Base-by-base conservation (phyloP, 2,329 filamentous ascomycete species). In the Monilinia polystroma region DNA sequence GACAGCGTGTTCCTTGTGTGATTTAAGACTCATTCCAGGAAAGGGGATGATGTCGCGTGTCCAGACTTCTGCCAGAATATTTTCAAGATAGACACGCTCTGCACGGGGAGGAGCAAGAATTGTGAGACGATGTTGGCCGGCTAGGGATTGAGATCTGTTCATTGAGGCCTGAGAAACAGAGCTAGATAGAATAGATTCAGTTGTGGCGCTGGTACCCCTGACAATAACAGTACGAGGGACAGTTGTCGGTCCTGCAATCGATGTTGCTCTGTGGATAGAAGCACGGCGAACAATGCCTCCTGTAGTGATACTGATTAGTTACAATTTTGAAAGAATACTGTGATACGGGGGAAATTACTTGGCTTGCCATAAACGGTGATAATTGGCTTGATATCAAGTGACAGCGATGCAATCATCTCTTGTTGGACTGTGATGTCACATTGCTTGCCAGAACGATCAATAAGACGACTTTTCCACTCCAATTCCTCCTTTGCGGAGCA, bases 401-500 rank as follows among this genome's bases (percentile, higher is more conserved):
- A 84, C 62, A 94, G 78, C n/a, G 84, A 89, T 70, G 85, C 87
- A 68, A 87, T 86, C 43, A 87, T 72, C 77, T 80, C 74, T 73
- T 81, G 72, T 73, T 83, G 77, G 73, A 78, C 73, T 72, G 80
- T 74, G 35, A 80, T 82, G 26, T 81, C 79, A 20, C 82, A 79
- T 62, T 85, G 82, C 69, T 81, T 81, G 26, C 78, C 79, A 72
- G 81, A 78, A 47, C 82, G 80, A 69, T 82, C 81, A 41, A 81
- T 78, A 29, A 97, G 80, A n/a, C 88, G 85, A 20, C 80, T 82
- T 69, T 89, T 88, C 94, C 95, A 99, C 73, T 89, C 87, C 56
- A 85, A 80, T 73, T 95, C 92, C 76, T 99, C 94, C 52, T 84
- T 86, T 0, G 87, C 82, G 1, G 90, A 94, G 73, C 93, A 97